Evolutionary conservation across 805 yeast species (phyloP).

Genomic region (Candida sonorensis): DNA sequence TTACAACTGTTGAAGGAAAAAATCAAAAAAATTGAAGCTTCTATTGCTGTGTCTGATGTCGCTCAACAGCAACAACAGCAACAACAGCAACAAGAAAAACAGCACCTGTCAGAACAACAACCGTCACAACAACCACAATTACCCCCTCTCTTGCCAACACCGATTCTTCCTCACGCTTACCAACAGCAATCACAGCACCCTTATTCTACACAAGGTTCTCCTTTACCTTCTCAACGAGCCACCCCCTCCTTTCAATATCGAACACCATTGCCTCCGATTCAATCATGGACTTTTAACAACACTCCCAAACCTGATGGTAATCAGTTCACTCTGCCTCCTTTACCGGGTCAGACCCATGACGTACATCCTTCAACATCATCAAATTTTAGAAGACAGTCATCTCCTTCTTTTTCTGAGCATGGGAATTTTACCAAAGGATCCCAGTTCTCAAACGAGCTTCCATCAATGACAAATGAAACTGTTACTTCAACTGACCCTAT

Average conservation of each 20-base stretch:
- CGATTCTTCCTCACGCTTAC: too few species aligned
- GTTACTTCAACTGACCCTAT: neutral
- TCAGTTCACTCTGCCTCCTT: neutral
- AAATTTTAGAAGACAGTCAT: neutral
- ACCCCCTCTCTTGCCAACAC: neutral
- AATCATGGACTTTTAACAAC: slow-evolving; percentile 5
- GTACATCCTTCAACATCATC: slow-evolving; percentile 1
- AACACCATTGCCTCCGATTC: slow-evolving; percentile 18
- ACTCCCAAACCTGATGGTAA: neutral
- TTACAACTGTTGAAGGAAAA: slow-evolving; percentile 33
- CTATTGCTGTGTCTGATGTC: slow-evolving; percentile 31
- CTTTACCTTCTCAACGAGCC: neutral
- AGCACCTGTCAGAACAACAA: neutral
- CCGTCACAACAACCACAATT: neutral
- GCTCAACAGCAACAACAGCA: slow-evolving; percentile 2
- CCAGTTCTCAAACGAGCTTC: too few species aligned
- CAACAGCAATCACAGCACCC: neutral
- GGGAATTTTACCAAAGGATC: too few species aligned
- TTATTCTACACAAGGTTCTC: neutral
- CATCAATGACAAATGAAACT: too few species aligned
- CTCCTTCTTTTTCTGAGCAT: too few species aligned
- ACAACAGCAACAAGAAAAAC: neutral
- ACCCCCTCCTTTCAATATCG: slow-evolving; percentile 6
- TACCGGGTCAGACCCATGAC: neutral
- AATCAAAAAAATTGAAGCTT: slow-evolving; percentile 40